phyloP scores from a whole-genome alignment of 2,329 filamentous ascomycete genomes.

The Pyrenophora teres region DNA sequence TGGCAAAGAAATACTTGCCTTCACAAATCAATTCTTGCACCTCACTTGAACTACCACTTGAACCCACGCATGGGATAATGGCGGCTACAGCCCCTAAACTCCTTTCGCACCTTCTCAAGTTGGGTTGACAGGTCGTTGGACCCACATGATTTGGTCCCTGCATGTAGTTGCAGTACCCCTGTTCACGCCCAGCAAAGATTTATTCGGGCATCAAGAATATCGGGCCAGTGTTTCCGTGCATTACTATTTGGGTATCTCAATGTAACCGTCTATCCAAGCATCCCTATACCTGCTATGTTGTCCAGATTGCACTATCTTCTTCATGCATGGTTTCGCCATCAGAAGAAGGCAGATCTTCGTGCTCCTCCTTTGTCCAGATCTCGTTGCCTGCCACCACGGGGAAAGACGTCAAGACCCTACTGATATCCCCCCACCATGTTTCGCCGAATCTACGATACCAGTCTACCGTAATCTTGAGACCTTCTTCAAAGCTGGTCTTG shows the following conservation, averaged over 20 bases:
- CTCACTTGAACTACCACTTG: too few relatives aligned
- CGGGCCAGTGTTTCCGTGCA: too few relatives aligned
- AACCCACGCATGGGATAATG: too few relatives aligned
- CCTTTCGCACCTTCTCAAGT: not conserved
- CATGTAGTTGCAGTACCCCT: constrained; percentile 24
- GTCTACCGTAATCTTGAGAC: constrained; percentile 43
- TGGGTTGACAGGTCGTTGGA: constrained; percentile 7
- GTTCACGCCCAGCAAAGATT: too few relatives aligned
- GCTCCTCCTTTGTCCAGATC: constrained; percentile 48
- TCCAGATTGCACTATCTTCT: constrained; percentile 26
- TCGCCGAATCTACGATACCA: constrained; percentile 49
- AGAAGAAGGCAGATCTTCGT: constrained; percentile 42
- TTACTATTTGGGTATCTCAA: constrained; percentile 18
- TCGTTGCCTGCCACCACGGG: constrained; percentile 48
- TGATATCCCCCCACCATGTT: constrained; percentile 50
- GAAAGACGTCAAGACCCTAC: constrained; percentile 46
- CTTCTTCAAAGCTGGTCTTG: constrained; percentile 44
- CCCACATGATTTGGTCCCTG: constrained; percentile 24
- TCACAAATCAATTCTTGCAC: too few relatives aligned
- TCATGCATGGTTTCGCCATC: constrained; percentile 34
- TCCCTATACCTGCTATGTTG: constrained; percentile 14
- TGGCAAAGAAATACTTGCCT: too few relatives aligned
- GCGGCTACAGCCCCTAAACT: too few relatives aligned
- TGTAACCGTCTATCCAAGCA: not conserved
- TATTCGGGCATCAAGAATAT: too few relatives aligned